phyloP scores from a whole-genome alignment of 495 filamentous ascomycete genomes.

The Jackrogersella multiformis region DNA sequence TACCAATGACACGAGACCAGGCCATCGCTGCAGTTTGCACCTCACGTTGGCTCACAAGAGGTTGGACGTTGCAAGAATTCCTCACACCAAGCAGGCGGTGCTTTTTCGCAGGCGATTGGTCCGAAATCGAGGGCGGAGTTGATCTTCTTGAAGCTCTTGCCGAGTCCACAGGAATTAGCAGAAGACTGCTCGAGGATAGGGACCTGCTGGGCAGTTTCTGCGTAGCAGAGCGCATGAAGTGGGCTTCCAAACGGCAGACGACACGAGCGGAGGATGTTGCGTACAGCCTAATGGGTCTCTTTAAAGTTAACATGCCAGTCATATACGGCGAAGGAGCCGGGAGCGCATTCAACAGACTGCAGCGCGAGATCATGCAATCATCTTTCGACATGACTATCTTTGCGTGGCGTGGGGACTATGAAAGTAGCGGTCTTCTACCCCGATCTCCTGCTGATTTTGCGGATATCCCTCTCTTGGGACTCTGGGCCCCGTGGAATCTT shows the following conservation, averaged over 20 bases:
- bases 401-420: conserved; percentile 29
- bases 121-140: conserved; percentile 20
- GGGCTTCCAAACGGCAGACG: conserved; percentile 24
- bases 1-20: neutral
- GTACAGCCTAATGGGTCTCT: conserved; percentile 30
- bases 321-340: conserved; percentile 33
- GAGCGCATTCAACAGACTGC: conserved; percentile 31
- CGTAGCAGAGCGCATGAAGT: conserved; percentile 27
- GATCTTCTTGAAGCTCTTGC: conserved; percentile 16
- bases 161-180: conserved; percentile 6
- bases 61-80: conserved; percentile 36
- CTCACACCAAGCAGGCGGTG: conserved; percentile 5
- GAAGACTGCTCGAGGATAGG: conserved; percentile 4
- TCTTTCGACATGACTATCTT: conserved; percentile 39
- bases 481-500: conserved; percentile 8
- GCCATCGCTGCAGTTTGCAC: neutral
- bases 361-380: conserved; percentile 32
- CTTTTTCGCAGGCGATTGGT: conserved; percentile 25
- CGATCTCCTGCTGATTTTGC: conserved; percentile 20
- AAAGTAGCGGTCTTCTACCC: conserved; percentile 15
- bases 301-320: conserved; percentile 31
- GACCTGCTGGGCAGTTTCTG: neutral
- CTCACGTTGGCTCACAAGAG: conserved; percentile 20
- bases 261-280: conserved; percentile 28
- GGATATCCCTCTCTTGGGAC: neutral